Percentiles rank a stretch among this genome's conserved stretches.
phyloP scores from a whole-genome alignment of 2,329 filamentous ascomycete species.

The Fusarium nematophilum region DNA sequence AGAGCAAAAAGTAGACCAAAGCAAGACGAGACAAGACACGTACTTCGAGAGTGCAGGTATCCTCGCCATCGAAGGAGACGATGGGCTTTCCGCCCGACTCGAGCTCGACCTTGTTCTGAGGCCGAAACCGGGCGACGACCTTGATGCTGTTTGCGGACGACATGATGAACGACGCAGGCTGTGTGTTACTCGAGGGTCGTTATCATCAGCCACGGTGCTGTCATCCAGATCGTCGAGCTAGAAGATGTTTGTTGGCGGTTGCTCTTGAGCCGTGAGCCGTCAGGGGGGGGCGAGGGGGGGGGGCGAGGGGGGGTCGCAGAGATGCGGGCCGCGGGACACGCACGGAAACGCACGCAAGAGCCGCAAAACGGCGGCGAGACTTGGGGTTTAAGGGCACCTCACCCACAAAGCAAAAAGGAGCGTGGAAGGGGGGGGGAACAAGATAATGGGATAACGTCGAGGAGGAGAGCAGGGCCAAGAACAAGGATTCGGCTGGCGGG shows the following conservation, averaged over 20 bases:
- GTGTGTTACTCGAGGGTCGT: constrained; percentile 37
- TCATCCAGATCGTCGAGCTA: constrained; percentile 29
- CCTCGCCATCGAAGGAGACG: constrained; percentile 86
- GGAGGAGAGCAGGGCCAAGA: constrained; percentile 30
- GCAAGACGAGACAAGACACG: constrained; percentile 55
- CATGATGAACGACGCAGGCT: constrained; percentile 54
- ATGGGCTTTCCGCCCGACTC: constrained; percentile 91
- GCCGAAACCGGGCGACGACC: constrained; percentile 98
- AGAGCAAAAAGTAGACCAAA: constrained; percentile 1
- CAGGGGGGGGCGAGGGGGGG: constrained; percentile 40
- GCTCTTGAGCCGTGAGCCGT: constrained; percentile 27
- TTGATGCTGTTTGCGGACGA: constrained; percentile 74
- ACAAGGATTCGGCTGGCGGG: constrained; percentile 35
- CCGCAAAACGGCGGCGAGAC: constrained; percentile 42
- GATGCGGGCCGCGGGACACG: constrained; percentile 37
- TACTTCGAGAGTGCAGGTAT: constrained; percentile 89
- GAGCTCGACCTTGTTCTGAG: constrained; percentile 95
- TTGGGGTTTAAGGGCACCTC: constrained; percentile 25
- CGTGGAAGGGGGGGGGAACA: constrained; percentile 15
- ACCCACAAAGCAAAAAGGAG: constrained; percentile 15
- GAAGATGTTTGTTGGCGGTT: constrained; percentile 34
- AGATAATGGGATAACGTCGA: constrained; percentile 3
- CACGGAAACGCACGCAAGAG: no score
- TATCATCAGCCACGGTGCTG: constrained; percentile 43
- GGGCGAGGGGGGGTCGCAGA: constrained; percentile 36